Base-by-base conservation (phyloP, 257 asterid genomes). In the Solanum pennellii region DNA sequence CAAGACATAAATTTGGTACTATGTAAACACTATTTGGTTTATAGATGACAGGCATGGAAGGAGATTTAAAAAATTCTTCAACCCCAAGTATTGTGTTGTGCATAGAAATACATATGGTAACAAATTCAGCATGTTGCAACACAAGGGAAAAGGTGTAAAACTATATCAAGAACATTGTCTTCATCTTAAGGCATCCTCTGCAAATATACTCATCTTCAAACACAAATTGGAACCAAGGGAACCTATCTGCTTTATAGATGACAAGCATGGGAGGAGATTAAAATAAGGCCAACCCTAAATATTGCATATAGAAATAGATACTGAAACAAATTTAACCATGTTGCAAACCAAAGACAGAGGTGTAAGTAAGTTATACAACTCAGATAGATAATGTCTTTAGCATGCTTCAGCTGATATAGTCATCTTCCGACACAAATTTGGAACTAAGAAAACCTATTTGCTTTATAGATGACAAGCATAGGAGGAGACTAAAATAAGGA, bases 361-460 rank as follows among this genome's bases (percentile, higher is more conserved):
- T 75, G 33, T 75, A 75, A 21, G 21, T 39, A 75, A 21, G 18
- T 9, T 12, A 21, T 39, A 75, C 82, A 37, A 39, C 83, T 75
- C 56, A 7, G 20, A 75, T 15, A 7, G 20, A 75, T 15, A 77
- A 47, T 12, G 20, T 79, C 87, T 33, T 84, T 80, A 39, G 84
- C 76, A 76, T 66, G 27, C 86, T 71, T 52, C 45, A 25, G 35
- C 62, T 9, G 7, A 42, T 85, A 21, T 82, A 42, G 91, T 87
- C 88, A 88, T 86, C 87, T 83, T 88, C 87, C 79, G 90, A 93
- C 93, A 93, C 91, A 89, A 88, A 73, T 37, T 86, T 86, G 91
- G 89, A 65, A 88, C 27, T 12, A 31, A 10, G 83, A 41, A 18
- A 33, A 89, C 91, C 93, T 87, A 88, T 68, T 86, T 92, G 93